Conservation (phyloP, 1,284 basidiomycete species). For the Trichosporon asahii region DNA sequence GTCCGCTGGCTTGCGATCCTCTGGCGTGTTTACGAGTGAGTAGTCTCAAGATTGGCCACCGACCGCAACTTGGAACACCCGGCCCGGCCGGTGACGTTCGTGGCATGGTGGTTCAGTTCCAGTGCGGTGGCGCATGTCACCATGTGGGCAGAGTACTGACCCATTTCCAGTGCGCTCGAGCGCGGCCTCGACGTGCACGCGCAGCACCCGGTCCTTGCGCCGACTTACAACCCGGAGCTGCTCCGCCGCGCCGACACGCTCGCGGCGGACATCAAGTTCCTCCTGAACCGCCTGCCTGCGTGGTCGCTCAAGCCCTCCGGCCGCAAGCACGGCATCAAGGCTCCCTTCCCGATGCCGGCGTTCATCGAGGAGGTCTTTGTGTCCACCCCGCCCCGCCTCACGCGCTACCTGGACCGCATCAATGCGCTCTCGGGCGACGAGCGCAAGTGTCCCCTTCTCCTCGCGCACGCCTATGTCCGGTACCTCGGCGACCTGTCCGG, state of each 20-base stretch:
- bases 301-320: slow-evolving; percentile 50
- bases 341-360: slow-evolving; percentile 56
- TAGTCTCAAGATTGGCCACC: slow-evolving; percentile 21
- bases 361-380: slow-evolving; percentile 47
- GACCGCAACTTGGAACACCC: not conserved
- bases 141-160: not conserved
- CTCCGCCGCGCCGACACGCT: slow-evolving; percentile 62
- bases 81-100: not conserved
- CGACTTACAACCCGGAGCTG: slow-evolving; percentile 68
- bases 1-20: slow-evolving; percentile 69
- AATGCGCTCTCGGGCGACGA: slow-evolving; percentile 56
- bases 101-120: not conserved
- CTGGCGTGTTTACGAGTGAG: slow-evolving; percentile 74
- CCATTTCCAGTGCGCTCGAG: slow-evolving; percentile 63
- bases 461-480: slow-evolving; percentile 76
- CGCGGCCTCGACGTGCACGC: slow-evolving; percentile 63
- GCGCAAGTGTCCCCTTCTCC: slow-evolving; percentile 59
- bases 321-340: slow-evolving; percentile 42
- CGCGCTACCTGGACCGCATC: slow-evolving; percentile 57
- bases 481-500: slow-evolving; percentile 83
- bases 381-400: slow-evolving; percentile 57
- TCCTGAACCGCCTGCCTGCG: slow-evolving; percentile 54
- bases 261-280: slow-evolving; percentile 64
- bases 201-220: slow-evolving; percentile 61
- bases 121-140: not conserved